Conservation (phyloP, 352 stramenopile genomes). For the Blastocystis sp. region DNA sequence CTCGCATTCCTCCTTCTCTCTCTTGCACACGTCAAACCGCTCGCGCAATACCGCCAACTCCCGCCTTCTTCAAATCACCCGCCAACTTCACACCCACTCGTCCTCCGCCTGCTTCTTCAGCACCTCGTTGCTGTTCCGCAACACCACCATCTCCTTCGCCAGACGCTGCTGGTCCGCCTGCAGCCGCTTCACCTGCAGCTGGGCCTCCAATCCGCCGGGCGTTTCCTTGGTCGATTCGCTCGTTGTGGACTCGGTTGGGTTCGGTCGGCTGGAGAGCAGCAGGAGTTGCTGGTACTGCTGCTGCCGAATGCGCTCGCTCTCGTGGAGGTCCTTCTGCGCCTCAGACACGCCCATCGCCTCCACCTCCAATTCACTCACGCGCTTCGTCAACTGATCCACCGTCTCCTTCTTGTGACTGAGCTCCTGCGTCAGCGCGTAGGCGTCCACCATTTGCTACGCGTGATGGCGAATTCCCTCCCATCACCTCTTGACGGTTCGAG, state of each 20-base stretch:
- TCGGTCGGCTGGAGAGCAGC: background rate
- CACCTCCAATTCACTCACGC: constrained; percentile 10
- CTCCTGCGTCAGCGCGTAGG: constrained; percentile 16
- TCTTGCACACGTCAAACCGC: background rate
- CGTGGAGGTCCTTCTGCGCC: constrained; percentile 3
- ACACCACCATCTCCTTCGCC: constrained; percentile 33
- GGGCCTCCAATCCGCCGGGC: background rate
- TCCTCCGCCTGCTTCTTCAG: constrained; percentile 13
- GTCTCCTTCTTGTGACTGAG: background rate
- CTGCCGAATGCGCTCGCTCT: constrained; percentile 46
- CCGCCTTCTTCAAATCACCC: background rate
- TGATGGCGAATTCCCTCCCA: background rate
- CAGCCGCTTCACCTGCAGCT: constrained; percentile 3
- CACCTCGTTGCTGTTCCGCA: constrained; percentile 23
- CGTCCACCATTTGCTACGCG: background rate
- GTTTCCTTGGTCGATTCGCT: background rate
- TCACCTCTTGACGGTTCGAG: background rate
- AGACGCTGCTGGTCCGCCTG: constrained; percentile 28
- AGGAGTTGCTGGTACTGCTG: constrained; percentile 54
- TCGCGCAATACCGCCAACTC: constrained; percentile 25
- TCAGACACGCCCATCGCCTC: background rate
- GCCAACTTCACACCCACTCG: background rate
- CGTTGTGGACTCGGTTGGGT: background rate
- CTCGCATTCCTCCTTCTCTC: background rate
- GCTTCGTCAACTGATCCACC: background rate